Conservation (phyloP, 2,329 filamentous ascomycete genomes). For the Hymenoscyphus repandus region DNA sequence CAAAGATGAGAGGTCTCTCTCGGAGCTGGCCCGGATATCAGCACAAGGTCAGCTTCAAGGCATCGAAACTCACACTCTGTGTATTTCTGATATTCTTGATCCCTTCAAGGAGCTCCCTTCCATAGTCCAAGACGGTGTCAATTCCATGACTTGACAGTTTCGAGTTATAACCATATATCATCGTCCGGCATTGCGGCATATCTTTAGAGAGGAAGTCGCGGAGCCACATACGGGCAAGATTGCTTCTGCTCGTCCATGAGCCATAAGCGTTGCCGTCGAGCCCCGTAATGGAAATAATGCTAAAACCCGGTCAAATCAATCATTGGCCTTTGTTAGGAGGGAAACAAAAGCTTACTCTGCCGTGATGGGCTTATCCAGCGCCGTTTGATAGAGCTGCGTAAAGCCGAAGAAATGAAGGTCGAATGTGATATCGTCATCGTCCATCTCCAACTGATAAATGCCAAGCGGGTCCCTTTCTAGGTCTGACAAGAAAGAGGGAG, state of each 20-base stretch:
- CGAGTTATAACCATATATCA: slow-evolving; percentile 35
- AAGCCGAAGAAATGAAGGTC: slow-evolving; percentile 22
- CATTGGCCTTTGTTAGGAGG: background rate
- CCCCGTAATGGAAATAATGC: slow-evolving; percentile 27
- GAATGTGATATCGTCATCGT: background rate
- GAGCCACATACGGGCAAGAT: slow-evolving; percentile 28
- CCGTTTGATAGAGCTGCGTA: slow-evolving; percentile 24
- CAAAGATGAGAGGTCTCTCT: slow-evolving; percentile 35
- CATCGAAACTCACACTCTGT: slow-evolving; percentile 15
- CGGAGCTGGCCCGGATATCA: too few species aligned
- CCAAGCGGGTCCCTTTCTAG: background rate
- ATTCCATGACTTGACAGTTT: slow-evolving; percentile 26
- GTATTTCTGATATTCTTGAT: slow-evolving; percentile 23
- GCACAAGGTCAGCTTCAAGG: background rate
- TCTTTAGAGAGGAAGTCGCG: slow-evolving; percentile 30
- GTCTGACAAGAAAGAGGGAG: background rate
- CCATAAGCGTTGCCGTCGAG: slow-evolving; percentile 32
- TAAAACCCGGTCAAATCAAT: slow-evolving; percentile 2
- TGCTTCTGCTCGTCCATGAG: slow-evolving; percentile 28
- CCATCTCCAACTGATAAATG: background rate
- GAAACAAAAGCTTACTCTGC: slow-evolving; percentile 13
- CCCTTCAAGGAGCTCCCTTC: slow-evolving; percentile 11
- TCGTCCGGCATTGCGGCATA: slow-evolving; percentile 27
- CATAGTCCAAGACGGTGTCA: slow-evolving; percentile 14
- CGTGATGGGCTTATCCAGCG: slow-evolving; percentile 1